phyloP scores from a whole-genome alignment of 1,284 basidiomycete genomes.

The Ganoderma lucidum region DNA sequence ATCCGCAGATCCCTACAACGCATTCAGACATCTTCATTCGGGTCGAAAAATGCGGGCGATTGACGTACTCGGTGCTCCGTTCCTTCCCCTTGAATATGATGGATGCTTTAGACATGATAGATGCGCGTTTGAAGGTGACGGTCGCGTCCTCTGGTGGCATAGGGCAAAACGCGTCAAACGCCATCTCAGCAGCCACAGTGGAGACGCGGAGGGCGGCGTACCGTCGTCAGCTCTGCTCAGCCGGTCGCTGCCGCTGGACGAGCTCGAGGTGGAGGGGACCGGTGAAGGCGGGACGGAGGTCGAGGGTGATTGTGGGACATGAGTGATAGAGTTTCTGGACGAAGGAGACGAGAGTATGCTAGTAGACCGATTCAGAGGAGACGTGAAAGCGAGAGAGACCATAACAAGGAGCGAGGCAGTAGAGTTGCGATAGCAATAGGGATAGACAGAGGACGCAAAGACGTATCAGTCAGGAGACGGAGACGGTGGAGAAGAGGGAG shows the following conservation, averaged over 20 bases:
- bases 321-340: slow-evolving; percentile 40
- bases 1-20: slow-evolving; percentile 69
- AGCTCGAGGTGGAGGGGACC: slow-evolving; percentile 53
- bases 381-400: slow-evolving; percentile 51
- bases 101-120: slow-evolving; percentile 45
- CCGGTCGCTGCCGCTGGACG: slow-evolving; percentile 59
- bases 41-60: not conserved
- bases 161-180: slow-evolving; percentile 19
- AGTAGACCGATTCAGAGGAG: slow-evolving; percentile 46
- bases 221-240: slow-evolving; percentile 67
- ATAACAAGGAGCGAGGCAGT: slow-evolving; percentile 48
- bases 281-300: slow-evolving; percentile 48
- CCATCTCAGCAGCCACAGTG: slow-evolving; percentile 16
- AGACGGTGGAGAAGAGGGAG: slow-evolving; percentile 30
- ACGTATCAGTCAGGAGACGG: slow-evolving; percentile 19
- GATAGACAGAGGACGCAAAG: slow-evolving; percentile 32
- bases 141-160: slow-evolving; percentile 67
- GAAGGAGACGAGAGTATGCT: slow-evolving; percentile 42
- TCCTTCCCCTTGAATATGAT: slow-evolving; percentile 54
- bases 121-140: slow-evolving; percentile 60
- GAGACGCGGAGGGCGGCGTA: slow-evolving; percentile 35
- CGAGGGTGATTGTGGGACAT: slow-evolving; percentile 47
- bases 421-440: slow-evolving; percentile 37
- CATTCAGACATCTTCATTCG: slow-evolving; percentile 16
- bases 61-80: slow-evolving; percentile 60